Evolutionary conservation across 148 eudicot species (phyloP), one percentile per base, ranked within the genome.

Genomic region (Camellia japonica): DNA sequence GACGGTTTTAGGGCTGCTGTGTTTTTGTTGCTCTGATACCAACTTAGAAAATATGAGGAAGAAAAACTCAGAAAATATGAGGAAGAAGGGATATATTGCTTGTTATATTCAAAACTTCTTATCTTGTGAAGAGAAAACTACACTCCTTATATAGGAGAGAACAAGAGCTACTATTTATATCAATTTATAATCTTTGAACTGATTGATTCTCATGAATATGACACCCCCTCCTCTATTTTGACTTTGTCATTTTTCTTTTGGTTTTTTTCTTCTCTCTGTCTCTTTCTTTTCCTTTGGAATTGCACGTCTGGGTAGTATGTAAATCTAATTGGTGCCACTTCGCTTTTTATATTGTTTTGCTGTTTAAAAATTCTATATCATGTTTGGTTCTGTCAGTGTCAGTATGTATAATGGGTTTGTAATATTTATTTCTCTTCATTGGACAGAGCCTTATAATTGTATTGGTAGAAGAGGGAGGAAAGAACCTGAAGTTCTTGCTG

Each of bases 401-500:
- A 12, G 47, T 83, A 46, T 3, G 30, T 54, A 55, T 20, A 42
- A 11, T 42, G 8, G 71, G 0, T 69, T 43, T 73, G 43, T 71
- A 71, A 78, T 81, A 38, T 79, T 13, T 61, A 56, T 52, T 79
- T 71, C 74, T 56, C 47, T 30, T 30, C 38, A 30, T 42, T 87
- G 83, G 80, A 60, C 91, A 96, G 99, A 96, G 84, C 98, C 98
- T 82, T 94, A 92, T 80, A 87, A 90, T 80, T 91, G 81, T 91
- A 85, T 86, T 83, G 91, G 88, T 71, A 85, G 97, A 88, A 87
- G 98, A 81, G 99, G 97, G 65, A 86, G 93, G 79, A 90, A 94
- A 85, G 98, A 91, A 82, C 98, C 97, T 7, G 98, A 91, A 88
- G 92, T 87, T 79, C 90, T 91, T 70, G 90, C 93, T 81, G 94